Evolutionary conservation across 805 yeast species (phyloP), one percentile per base, ranked within the genome.

Genomic region (Teunomyces stri): DNA sequence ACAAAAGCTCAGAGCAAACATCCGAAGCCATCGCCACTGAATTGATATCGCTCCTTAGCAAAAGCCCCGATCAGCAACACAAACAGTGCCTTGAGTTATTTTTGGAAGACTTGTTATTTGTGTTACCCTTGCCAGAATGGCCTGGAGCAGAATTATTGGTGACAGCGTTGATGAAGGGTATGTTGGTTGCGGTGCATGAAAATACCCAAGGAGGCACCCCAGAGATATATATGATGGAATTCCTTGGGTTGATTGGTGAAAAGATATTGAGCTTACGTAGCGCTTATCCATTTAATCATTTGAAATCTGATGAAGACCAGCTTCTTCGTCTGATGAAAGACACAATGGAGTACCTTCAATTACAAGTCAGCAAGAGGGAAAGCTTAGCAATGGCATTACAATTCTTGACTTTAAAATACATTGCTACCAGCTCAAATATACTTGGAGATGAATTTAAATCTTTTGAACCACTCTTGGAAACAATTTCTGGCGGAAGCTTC

Each of bases 171-270:
- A 64, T 76, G 56, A 72, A 67, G 34, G 65, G 74, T 5, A 57
- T 84, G 18, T 57, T 82, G 43, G 54, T 52, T 16, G 58, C 71
- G 1, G 66, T 75, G 49, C 66, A 59, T 54, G 69, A 72, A 2
- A 73, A 72, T 10, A 21, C 9, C 7, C 20, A 39, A n/a, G 34
- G 31, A 6, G 65, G 63, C 25, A 66, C 69, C 38, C 42, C 75
- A 0, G 86, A 82, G 49, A 68, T 82, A 0, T 73, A 72, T 50
- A 70, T 80, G 3, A 60, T 87, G 43, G 91, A 86, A 46, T 55
- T 81, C 51, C 63, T 81, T n/a, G 90, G 92, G 0, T 48, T 66
- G 11, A 76, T 85, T 21, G 90, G 87, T 0, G 72, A 78, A 2
- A 70, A 68, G 33, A 71, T 84, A 42, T 56, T 77, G 25, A 31